phyloP scores from a whole-genome alignment of 305 asterid species.

The Plantago rigida region DNA sequence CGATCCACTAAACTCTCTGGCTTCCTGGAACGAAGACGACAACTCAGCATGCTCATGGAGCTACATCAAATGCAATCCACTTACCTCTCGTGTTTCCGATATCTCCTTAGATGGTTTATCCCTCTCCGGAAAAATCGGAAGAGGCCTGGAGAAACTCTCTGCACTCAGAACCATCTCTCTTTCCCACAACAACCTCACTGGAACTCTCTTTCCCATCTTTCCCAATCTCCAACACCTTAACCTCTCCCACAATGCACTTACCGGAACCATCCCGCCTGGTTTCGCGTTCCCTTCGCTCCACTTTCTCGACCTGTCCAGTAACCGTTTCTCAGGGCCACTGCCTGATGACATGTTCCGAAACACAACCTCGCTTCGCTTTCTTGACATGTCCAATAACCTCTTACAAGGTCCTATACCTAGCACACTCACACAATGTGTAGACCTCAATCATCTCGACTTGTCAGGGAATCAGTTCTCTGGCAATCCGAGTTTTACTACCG shows the following conservation, averaged over 20 bases:
- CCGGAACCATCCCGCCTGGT: constrained; percentile 45
- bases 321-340: constrained; percentile 52
- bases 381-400: constrained; percentile 46
- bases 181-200: constrained; percentile 60
- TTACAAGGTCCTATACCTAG: constrained; percentile 60
- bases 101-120: constrained; percentile 45
- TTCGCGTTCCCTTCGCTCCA: constrained; percentile 38
- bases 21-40: constrained; percentile 74
- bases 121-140: constrained; percentile 67
- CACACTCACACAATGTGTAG: constrained; percentile 35
- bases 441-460: constrained; percentile 54
- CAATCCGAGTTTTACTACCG: constrained; percentile 37
- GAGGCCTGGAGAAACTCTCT: constrained; percentile 62
- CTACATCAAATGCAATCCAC: constrained; percentile 51
- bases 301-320: constrained; percentile 64
- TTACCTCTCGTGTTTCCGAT: constrained; percentile 45
- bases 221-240: constrained; percentile 48
- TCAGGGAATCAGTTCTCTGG: constrained; percentile 67
- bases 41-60: constrained; percentile 79
- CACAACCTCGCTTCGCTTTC: constrained; percentile 42
- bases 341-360: constrained; percentile 37
- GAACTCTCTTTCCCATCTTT: constrained; percentile 42
- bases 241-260: constrained; percentile 49
- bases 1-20: constrained; percentile 42
- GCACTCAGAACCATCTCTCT: constrained; percentile 52